These are phyloP conservation scores for Claviceps capensis DNA, from an alignment of 2,329 filamentous ascomycete species.

Conservation along the genomic window DNA sequence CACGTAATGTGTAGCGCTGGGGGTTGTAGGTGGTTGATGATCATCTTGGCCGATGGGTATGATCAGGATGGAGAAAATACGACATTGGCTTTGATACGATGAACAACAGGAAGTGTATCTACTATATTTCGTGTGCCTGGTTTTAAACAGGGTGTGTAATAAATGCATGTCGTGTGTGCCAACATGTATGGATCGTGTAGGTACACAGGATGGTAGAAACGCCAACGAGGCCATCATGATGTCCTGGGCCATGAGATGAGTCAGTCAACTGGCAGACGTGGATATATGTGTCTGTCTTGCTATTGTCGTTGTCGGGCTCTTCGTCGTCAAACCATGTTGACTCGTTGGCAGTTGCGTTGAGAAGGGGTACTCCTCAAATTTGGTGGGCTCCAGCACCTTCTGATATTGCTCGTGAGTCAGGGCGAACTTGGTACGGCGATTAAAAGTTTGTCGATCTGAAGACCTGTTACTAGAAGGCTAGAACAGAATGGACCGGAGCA, in stretches of 20 bases:
- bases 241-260: constrained; percentile 45
- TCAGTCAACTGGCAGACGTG: constrained; percentile 35
- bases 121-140: no score
- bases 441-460: constrained; percentile 40
- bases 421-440: constrained; percentile 42
- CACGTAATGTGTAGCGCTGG: no score
- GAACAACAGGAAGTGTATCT: no score
- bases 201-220: constrained; percentile 32
- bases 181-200: constrained; percentile 12
- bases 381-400: constrained; percentile 40
- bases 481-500: constrained; percentile 32
- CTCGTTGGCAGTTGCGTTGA: constrained; percentile 6
- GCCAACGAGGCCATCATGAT: constrained; percentile 30
- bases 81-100: no score
- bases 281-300: constrained; percentile 16
- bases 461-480: constrained; percentile 44
- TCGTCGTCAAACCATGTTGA: constrained; percentile 11
- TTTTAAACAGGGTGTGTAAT: no score
- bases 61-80: no score
- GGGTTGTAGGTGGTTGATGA: no score
- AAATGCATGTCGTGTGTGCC: no score
- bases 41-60: no score
- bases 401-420: constrained; percentile 46
- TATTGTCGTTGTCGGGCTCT: constrained; percentile 8
- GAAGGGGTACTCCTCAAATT: constrained; percentile 41